Evolutionary conservation across 2,329 filamentous ascomycete genomes (phyloP).

Genomic region (Sporothrix curviconia): DNA sequence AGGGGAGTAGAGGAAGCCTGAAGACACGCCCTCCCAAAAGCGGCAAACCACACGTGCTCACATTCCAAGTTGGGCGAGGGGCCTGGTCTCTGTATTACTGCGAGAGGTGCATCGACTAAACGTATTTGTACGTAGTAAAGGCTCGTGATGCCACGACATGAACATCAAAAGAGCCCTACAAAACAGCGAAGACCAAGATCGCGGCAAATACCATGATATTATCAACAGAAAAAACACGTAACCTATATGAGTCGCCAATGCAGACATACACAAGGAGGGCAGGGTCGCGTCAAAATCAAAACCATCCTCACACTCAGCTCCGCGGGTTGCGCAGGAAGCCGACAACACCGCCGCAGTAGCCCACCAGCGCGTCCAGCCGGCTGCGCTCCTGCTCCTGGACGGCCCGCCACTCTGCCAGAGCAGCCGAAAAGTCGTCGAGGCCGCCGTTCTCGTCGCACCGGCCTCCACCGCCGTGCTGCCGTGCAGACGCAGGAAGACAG

Average conservation of each 20-base stretch:
- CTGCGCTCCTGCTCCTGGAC: constrained; percentile 66
- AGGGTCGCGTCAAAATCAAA: background rate
- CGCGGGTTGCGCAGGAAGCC: constrained; percentile 65
- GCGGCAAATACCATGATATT: too few species aligned
- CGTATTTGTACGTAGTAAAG: too few species aligned
- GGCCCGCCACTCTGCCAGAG: constrained; percentile 62
- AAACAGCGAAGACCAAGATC: too few species aligned
- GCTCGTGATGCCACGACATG: too few species aligned
- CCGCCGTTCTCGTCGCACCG: constrained; percentile 26
- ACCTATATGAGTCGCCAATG: background rate
- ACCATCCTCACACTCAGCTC: constrained; percentile 32
- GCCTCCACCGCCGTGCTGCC: constrained; percentile 4
- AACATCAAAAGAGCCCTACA: too few species aligned
- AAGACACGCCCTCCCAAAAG: constrained; percentile 4
- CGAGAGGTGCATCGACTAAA: too few species aligned
- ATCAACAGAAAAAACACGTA: background rate
- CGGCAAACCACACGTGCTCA: constrained; percentile 15
- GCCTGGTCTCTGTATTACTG: too few species aligned
- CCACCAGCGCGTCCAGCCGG: constrained; percentile 68
- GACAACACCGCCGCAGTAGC: constrained; percentile 82
- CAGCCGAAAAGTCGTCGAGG: constrained; percentile 23
- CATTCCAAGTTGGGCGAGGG: background rate
- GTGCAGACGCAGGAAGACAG: constrained; percentile 80
- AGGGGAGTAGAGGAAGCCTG: background rate
- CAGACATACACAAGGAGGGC: background rate